A percentile compares a stretch with the other conserved stretches of the same genome.
Conservation (phyloP, 2,329 filamentous ascomycete species). For the Tolypocladium inflatum region DNA sequence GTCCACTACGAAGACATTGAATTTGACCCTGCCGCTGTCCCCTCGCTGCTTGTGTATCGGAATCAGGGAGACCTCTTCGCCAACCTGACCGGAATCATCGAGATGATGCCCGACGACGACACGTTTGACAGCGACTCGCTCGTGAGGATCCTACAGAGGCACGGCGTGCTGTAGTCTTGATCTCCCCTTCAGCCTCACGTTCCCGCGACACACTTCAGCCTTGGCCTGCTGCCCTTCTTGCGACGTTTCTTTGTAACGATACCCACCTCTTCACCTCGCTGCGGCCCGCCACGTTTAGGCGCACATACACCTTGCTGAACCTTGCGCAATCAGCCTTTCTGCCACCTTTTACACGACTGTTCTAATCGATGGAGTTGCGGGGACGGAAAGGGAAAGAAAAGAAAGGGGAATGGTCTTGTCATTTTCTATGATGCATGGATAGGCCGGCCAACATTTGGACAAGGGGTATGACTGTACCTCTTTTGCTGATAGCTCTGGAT, state of each 20-base stretch:
- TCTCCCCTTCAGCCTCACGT: background rate
- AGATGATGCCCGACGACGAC: constrained; percentile 69
- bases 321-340: background rate
- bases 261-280: background rate
- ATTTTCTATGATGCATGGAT: background rate
- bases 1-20: constrained; percentile 88
- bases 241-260: background rate
- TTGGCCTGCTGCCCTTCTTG: background rate
- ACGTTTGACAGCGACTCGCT: constrained; percentile 46
- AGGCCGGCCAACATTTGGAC: background rate
- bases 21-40: constrained; percentile 81
- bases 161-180: constrained; percentile 38
- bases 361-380: background rate
- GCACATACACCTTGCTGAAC: background rate
- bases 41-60: constrained; percentile 80
- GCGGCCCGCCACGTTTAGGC: background rate
- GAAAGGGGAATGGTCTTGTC: background rate
- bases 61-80: constrained; percentile 83
- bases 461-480: background rate
- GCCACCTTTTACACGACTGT: background rate
- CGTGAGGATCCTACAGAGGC: constrained; percentile 40
- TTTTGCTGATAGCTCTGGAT: background rate
- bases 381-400: background rate
- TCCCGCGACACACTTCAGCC: background rate
- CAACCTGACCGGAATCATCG: constrained; percentile 76